phyloP scores from a whole-genome alignment of 805 yeast species.

The Alloascoidea africana region DNA sequence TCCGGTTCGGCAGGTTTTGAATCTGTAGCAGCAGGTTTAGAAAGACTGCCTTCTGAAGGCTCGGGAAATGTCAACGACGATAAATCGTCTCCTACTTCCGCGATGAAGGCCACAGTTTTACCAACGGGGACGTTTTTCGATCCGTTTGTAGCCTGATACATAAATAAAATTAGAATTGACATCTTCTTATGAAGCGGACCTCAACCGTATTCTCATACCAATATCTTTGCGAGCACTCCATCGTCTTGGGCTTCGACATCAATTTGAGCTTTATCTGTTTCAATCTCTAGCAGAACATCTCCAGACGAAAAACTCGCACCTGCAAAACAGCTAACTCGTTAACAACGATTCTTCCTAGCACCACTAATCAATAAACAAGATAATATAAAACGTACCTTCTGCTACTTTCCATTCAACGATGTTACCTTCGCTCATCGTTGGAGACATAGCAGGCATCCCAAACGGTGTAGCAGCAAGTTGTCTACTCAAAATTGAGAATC shows the following conservation, averaged over 20 bases:
- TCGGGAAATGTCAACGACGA: slow-evolving; percentile 44
- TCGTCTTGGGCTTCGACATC: slow-evolving; percentile 88
- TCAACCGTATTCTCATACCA: slow-evolving; percentile 19
- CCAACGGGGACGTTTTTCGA: slow-evolving; percentile 72
- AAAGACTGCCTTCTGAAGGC: slow-evolving; percentile 13
- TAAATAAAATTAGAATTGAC: not conserved
- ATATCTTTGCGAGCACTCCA: slow-evolving; percentile 72
- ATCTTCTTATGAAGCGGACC: not conserved
- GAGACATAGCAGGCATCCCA: slow-evolving; percentile 98
- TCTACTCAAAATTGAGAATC: not conserved
- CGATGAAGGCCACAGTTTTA: slow-evolving; percentile 75
- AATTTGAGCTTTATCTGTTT: slow-evolving; percentile 73
- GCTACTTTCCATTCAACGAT: slow-evolving; percentile 80
- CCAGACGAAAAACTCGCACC: slow-evolving; percentile 67
- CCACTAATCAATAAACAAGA: slow-evolving; percentile 1
- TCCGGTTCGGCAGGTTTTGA: slow-evolving; percentile 11
- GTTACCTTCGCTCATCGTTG: slow-evolving; percentile 96
- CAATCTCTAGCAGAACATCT: slow-evolving; percentile 70
- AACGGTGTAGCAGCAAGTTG: slow-evolving; percentile 24
- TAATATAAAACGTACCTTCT: slow-evolving; percentile 26
- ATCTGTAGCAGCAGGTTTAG: slow-evolving; percentile 12
- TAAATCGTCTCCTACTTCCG: slow-evolving; percentile 80
- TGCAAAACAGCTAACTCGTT: slow-evolving; percentile 7
- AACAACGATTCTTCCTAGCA: too few relatives aligned
- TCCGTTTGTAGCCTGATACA: slow-evolving; percentile 36